A percentile compares a stretch with the other conserved stretches of the same genome.
phyloP scores from a whole-genome alignment of 805 yeast species.

The Kodamaea laetipori region DNA sequence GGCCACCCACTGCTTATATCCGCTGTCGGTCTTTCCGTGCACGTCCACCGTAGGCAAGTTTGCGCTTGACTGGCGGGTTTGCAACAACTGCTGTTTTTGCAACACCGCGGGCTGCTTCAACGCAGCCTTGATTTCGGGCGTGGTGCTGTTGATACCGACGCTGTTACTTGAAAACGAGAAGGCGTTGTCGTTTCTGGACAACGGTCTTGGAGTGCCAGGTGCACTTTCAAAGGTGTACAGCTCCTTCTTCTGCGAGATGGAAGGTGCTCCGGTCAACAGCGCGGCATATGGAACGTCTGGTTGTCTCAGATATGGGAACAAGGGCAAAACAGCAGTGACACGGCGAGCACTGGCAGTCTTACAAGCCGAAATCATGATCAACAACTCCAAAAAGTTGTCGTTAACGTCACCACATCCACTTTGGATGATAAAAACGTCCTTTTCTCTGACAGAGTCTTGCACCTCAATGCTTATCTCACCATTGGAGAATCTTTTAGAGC shows the following conservation, averaged over 20 bases:
- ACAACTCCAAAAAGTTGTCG: conserved; percentile 79
- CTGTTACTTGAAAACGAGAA: not conserved
- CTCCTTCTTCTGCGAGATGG: conserved; percentile 33
- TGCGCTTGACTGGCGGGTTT: not conserved
- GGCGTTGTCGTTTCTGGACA: conserved; percentile 27
- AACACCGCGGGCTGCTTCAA: conserved; percentile 7
- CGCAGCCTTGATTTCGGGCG: not conserved
- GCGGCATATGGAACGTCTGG: conserved; percentile 86
- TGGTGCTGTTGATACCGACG: not conserved
- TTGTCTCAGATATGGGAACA: conserved; percentile 94
- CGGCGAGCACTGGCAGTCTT: conserved; percentile 87
- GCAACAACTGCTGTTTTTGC: conserved; percentile 7
- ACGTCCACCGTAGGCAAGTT: conserved; percentile 35
- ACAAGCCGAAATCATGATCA: conserved; percentile 88
- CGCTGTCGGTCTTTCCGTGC: conserved; percentile 52
- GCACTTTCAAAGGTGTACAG: conserved; percentile 52
- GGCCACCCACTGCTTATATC: conserved; percentile 93
- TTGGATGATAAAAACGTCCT: conserved; percentile 91
- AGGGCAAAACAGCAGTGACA: conserved; percentile 88
- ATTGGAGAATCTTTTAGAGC: conserved; percentile 68
- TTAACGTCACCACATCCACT: conserved; percentile 87
- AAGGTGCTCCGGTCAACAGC: conserved; percentile 69
- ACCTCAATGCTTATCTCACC: conserved; percentile 93
- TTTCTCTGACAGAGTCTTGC: conserved; percentile 88
- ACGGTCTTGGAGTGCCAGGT: conserved; percentile 53